Evolutionary conservation across 148 eudicot species (phyloP), one percentile per base, ranked within the genome.

Genomic region (Fagopyrum esculentum): DNA sequence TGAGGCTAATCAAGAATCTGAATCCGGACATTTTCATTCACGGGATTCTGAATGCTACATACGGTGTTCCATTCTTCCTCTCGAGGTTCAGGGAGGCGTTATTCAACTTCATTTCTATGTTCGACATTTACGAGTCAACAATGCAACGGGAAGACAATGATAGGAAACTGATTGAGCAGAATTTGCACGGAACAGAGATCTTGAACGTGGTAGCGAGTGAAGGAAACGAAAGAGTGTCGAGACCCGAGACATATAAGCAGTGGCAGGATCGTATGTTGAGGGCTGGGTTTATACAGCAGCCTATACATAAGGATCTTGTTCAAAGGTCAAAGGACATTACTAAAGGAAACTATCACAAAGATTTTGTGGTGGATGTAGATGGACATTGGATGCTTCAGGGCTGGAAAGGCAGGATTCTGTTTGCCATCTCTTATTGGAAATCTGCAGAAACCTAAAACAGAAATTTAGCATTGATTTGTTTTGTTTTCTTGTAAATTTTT

Each of bases 201-300:
- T 57, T 84, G 79, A 88, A 83, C 77, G 84, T 83, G 5, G 47
- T 88, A 48, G 89, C 91, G 0, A 86, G 91, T 73, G 91, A 88
- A 72, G 89, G 89, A 40, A 45, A 48, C 2, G 84, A 84, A 50
- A 84, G 91, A 79, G 75, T 83, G 49, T 78, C 83, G 22, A 83
- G 91, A 82, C 89, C 87, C 3, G 91, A 88, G 75, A 70, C 86
- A 11, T 86, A 81, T 75, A 86, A 86, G 77, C 89, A 84, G 79
- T 88, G 91, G 87, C 86, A 86, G 69, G 76, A 78, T 40, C 81
- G 91, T 19, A 74, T 73, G 16, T 1, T 48, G 6, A 83, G 89
- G 77, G 87, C 89, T 3, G 89, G 91, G 8, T 77, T 86, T 10
- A 83, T 51, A 75, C 87, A 75, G 72, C 55, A 75, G 3, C 76